A percentile compares a stretch with the other conserved stretches of the same genome.
phyloP scores from a whole-genome alignment of 306 rosid genomes.

The Oemleria cerasiformis region DNA sequence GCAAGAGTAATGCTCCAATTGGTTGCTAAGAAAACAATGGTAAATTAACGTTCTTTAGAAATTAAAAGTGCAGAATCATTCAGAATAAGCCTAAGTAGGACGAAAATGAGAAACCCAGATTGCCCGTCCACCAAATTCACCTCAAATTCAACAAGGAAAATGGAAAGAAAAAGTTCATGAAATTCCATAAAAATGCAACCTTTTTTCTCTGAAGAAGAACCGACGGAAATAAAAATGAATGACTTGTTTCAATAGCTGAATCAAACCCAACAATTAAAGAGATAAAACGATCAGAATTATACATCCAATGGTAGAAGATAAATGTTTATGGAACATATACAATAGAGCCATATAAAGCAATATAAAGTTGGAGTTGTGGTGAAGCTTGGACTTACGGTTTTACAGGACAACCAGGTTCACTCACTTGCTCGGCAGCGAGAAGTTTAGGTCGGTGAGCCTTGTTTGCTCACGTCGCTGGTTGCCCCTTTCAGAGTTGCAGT shows the following conservation, averaged over 20 bases:
- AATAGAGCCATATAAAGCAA: constrained; percentile 2
- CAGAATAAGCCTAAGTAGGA: neutral
- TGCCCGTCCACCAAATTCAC: constrained; percentile 2
- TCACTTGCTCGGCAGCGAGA: neutral
- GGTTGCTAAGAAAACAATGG: neutral
- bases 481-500: neutral
- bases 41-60: neutral
- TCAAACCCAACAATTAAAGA: neutral
- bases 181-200: neutral
- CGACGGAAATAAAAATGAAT: neutral
- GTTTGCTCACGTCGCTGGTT: neutral
- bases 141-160: neutral
- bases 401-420: neutral
- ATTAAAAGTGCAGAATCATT: neutral
- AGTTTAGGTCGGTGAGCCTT: neutral
- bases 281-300: neutral
- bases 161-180: neutral
- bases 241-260: neutral
- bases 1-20: neutral
- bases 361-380: neutral
- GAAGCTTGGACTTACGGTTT: neutral
- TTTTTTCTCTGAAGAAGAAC: constrained; percentile 1
- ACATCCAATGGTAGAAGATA: neutral
- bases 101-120: neutral
- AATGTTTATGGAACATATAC: neutral